A percentile compares a stretch with the other conserved stretches of the same genome.
phyloP scores from a whole-genome alignment of 305 asterid species.

The Fraxinus sp. region DNA sequence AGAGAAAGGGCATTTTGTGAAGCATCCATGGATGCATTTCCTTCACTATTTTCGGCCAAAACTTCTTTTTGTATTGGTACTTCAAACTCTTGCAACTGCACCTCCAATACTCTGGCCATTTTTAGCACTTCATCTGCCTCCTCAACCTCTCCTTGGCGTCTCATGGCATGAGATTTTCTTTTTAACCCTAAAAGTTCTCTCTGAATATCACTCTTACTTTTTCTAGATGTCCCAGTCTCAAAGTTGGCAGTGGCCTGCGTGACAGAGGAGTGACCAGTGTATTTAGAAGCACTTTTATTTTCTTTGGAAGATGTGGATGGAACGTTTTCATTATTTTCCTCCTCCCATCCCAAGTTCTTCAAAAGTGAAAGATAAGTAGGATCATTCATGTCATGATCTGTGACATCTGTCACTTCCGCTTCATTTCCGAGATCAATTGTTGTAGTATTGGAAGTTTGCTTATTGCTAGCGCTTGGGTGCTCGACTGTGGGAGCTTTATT shows the following conservation, averaged over 20 bases:
- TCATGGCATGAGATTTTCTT: constrained; percentile 72
- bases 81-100: constrained; percentile 62
- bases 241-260: constrained; percentile 26
- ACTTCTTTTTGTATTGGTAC: constrained; percentile 36
- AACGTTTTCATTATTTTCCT: constrained; percentile 43
- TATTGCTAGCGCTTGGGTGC: constrained; percentile 34
- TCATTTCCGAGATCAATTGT: constrained; percentile 34
- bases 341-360: constrained; percentile 88
- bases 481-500: constrained; percentile 45
- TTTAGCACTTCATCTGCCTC: constrained; percentile 84
- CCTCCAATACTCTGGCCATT: constrained; percentile 56
- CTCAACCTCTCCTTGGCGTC: constrained; percentile 77
- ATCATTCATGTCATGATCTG: constrained; percentile 85
- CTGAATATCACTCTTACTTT: constrained; percentile 76
- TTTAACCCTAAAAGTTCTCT: constrained; percentile 76
- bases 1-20: constrained; percentile 29
- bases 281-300: constrained; percentile 21
- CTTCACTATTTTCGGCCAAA: constrained; percentile 31
- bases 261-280: constrained; percentile 24
- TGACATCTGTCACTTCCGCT: constrained; percentile 46
- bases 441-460: constrained; percentile 18
- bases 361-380: constrained; percentile 78
- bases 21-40: constrained; percentile 14
- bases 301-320: constrained; percentile 29
- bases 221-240: constrained; percentile 37